Evolutionary conservation across 2,329 filamentous ascomycete genomes (phyloP).

Genomic region (Neonectria ditissima): DNA sequence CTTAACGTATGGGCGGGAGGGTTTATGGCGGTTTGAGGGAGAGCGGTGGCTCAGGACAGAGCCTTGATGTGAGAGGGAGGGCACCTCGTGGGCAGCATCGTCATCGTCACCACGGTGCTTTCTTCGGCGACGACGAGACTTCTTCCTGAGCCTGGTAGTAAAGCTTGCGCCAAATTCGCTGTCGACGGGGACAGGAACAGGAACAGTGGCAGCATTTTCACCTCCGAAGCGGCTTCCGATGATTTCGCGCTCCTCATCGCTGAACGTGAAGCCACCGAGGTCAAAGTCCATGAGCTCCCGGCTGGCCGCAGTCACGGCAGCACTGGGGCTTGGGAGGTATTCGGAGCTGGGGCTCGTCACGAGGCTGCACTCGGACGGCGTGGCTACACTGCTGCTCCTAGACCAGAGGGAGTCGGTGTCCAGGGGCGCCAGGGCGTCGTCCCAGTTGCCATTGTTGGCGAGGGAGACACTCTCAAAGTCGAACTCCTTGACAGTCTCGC

Average conservation of each 20-base stretch:
- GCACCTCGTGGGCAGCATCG: constrained; percentile 29
- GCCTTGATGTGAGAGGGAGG: constrained; percentile 34
- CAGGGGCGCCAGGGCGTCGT: constrained; percentile 82
- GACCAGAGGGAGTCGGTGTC: constrained; percentile 57
- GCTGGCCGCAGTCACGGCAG: constrained; percentile 66
- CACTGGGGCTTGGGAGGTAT: constrained; percentile 61
- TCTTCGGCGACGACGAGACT: constrained; percentile 52
- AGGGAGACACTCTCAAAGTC: constrained; percentile 83
- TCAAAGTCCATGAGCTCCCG: constrained; percentile 59
- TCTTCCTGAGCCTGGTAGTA: constrained; percentile 63
- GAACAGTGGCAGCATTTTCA: constrained; percentile 17
- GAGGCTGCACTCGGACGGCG: constrained; percentile 48
- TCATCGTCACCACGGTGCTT: constrained; percentile 50
- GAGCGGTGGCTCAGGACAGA: constrained; percentile 35
- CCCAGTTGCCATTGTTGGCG: constrained; percentile 77
- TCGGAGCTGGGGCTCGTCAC: constrained; percentile 51
- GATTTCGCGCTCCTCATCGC: constrained; percentile 49
- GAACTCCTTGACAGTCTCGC: constrained; percentile 77
- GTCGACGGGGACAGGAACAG: constrained; percentile 9
- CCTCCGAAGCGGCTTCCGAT: constrained; percentile 45
- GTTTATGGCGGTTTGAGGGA: constrained; percentile 41
- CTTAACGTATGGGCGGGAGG: constrained; percentile 41
- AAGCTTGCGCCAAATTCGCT: constrained; percentile 50
- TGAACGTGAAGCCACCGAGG: constrained; percentile 54
- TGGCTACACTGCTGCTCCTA: constrained; percentile 44